Conservation (phyloP, 371 early-diverging fungal genomes). For the Mucor plumbeus region DNA sequence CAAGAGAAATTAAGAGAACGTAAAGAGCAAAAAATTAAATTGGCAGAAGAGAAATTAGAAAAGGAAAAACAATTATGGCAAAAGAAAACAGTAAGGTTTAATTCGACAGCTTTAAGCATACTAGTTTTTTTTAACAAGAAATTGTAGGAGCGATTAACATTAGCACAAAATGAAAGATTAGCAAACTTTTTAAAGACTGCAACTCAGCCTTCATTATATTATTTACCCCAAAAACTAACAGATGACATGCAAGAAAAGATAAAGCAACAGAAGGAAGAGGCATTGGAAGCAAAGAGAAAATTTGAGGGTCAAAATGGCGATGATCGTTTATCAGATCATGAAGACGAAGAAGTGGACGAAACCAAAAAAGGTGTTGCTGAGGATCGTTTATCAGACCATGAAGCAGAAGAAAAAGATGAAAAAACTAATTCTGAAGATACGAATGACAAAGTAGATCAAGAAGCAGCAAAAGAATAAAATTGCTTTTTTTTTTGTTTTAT, state of each 20-base stretch:
- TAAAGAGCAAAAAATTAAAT: constrained; percentile 42
- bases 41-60: constrained; percentile 34
- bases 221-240: constrained; percentile 53
- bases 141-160: constrained; percentile 29
- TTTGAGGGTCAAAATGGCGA: constrained; percentile 31
- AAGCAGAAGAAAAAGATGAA: neutral
- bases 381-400: neutral
- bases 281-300: constrained; percentile 23
- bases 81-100: neutral
- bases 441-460: neutral
- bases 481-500: neutral
- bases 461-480: neutral
- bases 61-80: constrained; percentile 31
- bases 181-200: constrained; percentile 54
- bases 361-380: neutral
- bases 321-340: constrained; percentile 18
- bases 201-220: constrained; percentile 53
- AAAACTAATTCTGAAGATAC: neutral
- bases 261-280: constrained; percentile 31
- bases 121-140: too few relatives aligned
- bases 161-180: constrained; percentile 31
- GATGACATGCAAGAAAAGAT: constrained; percentile 30
- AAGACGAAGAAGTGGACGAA: constrained; percentile 13
- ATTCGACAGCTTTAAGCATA: neutral
- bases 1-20: constrained; percentile 46